These are phyloP conservation scores for Candida tunisiensis DNA, from an alignment of 1,139 yeast genomes.

Conservation along the genomic window DNA sequence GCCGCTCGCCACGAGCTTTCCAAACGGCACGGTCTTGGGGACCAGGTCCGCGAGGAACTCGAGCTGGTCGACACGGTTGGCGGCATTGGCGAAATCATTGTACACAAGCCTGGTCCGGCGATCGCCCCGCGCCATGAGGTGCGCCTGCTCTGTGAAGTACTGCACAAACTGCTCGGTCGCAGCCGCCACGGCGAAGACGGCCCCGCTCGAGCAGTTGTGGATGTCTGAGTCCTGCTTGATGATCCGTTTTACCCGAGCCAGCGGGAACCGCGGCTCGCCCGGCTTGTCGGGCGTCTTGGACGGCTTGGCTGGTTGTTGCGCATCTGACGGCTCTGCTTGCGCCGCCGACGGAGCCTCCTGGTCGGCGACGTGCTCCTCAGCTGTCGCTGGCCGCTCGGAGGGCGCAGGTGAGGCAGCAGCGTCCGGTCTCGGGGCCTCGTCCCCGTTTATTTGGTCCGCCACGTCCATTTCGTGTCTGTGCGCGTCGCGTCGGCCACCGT, in stretches of 20 bases:
- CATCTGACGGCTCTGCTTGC: too few species aligned
- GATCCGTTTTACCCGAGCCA: constrained; percentile 68
- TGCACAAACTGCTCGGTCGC: constrained; percentile 81
- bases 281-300: too few species aligned
- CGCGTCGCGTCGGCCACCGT: too few species aligned
- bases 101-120: constrained; percentile 57
- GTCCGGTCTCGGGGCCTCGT: too few species aligned
- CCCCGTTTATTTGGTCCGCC: too few species aligned
- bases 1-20: too few species aligned
- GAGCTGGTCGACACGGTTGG: constrained; percentile 45
- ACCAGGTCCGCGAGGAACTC: constrained; percentile 32
- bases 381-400: too few species aligned
- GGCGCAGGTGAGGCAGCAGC: too few species aligned
- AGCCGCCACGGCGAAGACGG: constrained; percentile 69
- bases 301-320: too few species aligned
- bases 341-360: too few species aligned
- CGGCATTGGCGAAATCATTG: constrained; percentile 63
- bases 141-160: constrained; percentile 66
- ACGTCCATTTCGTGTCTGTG: too few species aligned
- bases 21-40: constrained; percentile 16
- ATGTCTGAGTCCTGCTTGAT: constrained; percentile 80
- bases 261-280: constrained; percentile 29
- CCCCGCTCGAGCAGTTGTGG: constrained; percentile 55
- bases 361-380: too few species aligned
- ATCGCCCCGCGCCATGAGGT: constrained; percentile 48